Evolutionary conservation across 176 grass and related monocot species (phyloP), one percentile per base, ranked within the genome.

Genomic region (Microstegium vimineum): DNA sequence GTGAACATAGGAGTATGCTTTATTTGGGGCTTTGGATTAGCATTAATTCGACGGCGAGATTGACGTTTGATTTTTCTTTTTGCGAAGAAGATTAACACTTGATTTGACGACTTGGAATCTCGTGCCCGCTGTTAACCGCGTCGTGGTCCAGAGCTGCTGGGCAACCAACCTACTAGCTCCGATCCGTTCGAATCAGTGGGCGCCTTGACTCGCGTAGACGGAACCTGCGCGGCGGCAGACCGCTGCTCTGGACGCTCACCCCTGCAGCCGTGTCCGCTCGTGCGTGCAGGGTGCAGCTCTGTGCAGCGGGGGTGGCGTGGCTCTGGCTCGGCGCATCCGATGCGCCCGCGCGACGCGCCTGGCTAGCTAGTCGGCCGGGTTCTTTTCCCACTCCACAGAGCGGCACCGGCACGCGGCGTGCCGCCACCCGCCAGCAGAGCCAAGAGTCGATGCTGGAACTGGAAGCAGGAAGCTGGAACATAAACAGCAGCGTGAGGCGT

Each of bases 141-240:
- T 65, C 14, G n/a, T 51, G 64, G 46, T 38, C 41, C 28, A 37
- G 11, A 32, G 18, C 51, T 28, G n/a, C 28, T 62, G 11, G 41
- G 52, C 54, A 25, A 9, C 25, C 65, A 25, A 35, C 28, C 47
- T 12, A 34, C 43, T 12, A 46, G 62, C 61, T 59, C 61, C 37
- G 49, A 42, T 38, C 68, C 34, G 45, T 25, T 28, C 71, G 11
- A 54, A 20, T 66, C 56, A 26, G 20, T 23, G 54, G 65, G 65
- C 71, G 20, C 5, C 61, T 75, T 90, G 88, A 59, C 65, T 46
- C 52, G 70, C 75, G 87, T 89, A 41, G 67, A 82, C 47, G 38
- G 18, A 25, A 20, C 63, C 51, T 75, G 71, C 62, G 62, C 42
- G 74, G 80, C 66, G 71, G 79, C 74, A 8, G 63, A 52, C 23